Conservation (phyloP, 306 rosid species). For the Dryas octopetala region DNA sequence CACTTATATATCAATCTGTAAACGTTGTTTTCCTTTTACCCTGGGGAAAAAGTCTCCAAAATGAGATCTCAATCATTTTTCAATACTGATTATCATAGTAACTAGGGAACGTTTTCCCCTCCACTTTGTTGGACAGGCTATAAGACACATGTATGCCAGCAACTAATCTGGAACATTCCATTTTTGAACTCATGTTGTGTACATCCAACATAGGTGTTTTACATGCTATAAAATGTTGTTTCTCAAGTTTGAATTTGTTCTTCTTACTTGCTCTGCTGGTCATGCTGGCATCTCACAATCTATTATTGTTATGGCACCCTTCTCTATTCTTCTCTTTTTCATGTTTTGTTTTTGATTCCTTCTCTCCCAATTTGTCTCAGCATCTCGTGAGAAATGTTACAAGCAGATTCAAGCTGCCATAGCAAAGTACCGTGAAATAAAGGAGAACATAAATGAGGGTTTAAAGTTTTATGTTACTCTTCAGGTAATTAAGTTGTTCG, state of each 20-base stretch:
- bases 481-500: conserved; percentile 51
- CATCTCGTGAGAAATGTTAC: conserved; percentile 87
- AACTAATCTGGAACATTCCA: neutral
- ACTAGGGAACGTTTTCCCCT: neutral
- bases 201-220: neutral
- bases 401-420: conserved; percentile 96
- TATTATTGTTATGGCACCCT: neutral
- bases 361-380: conserved; percentile 44
- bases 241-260: neutral
- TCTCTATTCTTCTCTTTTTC: neutral
- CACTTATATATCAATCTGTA: neutral
- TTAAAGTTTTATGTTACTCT: conserved; percentile 86
- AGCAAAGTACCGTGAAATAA: conserved; percentile 82
- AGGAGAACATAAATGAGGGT: conserved; percentile 93
- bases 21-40: neutral
- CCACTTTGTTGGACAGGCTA: neutral
- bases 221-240: neutral
- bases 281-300: conserved; percentile 4
- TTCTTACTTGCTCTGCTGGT: conserved; percentile 2
- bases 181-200: neutral
- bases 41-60: neutral
- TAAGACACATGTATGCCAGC: neutral
- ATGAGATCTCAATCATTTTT: neutral
- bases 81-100: neutral
- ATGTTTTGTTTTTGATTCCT: conserved; percentile 26